Evolutionary conservation across 495 filamentous ascomycete genomes (phyloP).

Genomic region (Penicillium macrosclerotiorum): DNA sequence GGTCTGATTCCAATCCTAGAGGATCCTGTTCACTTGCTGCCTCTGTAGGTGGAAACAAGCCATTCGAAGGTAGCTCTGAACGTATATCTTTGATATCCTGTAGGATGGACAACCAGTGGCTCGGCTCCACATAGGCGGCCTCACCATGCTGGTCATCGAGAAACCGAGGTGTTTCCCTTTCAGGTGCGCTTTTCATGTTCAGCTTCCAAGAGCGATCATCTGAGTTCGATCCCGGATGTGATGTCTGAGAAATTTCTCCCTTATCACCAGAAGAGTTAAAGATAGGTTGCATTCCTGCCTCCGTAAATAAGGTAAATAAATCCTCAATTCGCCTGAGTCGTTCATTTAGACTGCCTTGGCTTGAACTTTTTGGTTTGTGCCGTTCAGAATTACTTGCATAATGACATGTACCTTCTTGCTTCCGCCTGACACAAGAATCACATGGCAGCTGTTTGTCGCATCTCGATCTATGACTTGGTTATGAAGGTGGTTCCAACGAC

Average conservation of each 20-base stretch:
- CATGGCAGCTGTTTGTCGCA: constrained; percentile 46
- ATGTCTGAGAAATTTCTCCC: too few species aligned
- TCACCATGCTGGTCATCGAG: constrained; percentile 14
- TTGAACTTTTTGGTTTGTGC: constrained; percentile 24
- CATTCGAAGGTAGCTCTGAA: constrained; percentile 25
- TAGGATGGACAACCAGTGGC: constrained; percentile 57
- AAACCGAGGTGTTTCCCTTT: constrained; percentile 1
- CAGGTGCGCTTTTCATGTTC: background rate
- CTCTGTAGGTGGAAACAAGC: background rate
- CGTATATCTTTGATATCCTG: constrained; percentile 41
- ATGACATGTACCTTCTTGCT: constrained; percentile 36
- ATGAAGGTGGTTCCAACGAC: background rate
- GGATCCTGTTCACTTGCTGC: background rate
- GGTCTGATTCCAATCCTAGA: background rate
- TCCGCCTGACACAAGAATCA: constrained; percentile 44
- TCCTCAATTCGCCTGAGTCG: constrained; percentile 53
- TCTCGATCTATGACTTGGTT: constrained; percentile 34
- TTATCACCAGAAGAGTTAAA: too few species aligned
- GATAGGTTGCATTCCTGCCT: constrained; percentile 8
- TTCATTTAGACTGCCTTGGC: constrained; percentile 42
- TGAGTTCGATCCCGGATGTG: background rate
- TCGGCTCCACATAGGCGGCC: constrained; percentile 47
- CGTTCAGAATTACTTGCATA: constrained; percentile 46
- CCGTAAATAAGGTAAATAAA: constrained; percentile 50
- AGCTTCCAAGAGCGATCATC: background rate